Evolutionary conservation across 2,329 filamentous ascomycete genomes (phyloP), one percentile per base, ranked within the genome.

Genomic region (Trichoderma atrobrunneum): DNA sequence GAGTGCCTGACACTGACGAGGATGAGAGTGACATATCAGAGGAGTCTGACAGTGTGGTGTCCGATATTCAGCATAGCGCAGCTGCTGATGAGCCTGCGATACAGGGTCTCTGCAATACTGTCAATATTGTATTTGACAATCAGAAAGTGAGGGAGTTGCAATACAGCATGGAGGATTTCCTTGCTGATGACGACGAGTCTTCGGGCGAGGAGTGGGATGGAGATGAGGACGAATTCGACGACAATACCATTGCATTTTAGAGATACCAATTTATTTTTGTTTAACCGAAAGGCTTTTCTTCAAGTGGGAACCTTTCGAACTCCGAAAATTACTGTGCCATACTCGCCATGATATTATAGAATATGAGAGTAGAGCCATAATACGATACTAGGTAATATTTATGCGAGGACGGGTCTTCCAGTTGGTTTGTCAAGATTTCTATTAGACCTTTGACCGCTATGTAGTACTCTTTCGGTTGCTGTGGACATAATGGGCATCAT

Each of bases 71-170:
- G 56, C 39, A 32, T 54, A 34, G 62, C 67, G 21, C 39, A 70
- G 16, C 28, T 30, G 39, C 43, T 8, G 51, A 59, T 39, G 71
- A 74, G 30, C 69, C 76, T 1, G 85, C 85, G 72, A 81, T 91
- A 30, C 92, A 95, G 73, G 92, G 92, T 1, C 85, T 91, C 75
- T 95, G 92, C 77, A 86, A 90, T 54, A 85, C 89, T 7, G 92
- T 95, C 21, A 88, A 92, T 73, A 87, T 95, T 57, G 84, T 89
- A 59, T 90, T 95, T 75, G 93, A 95, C 80, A 95, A 95, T 78
- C 88, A 93, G 78, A 90, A 93, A 73, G 90, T 90, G 6, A 86
- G 86, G 3, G 92, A 94, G 81, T 82, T 87, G 28, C 89, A 91
- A 73, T 93, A 87, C 74, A 87, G 86, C 26, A 93, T 94, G 84